Conservation (phyloP, 768 basidiomycete genomes). For the Chalciporus chontae region DNA sequence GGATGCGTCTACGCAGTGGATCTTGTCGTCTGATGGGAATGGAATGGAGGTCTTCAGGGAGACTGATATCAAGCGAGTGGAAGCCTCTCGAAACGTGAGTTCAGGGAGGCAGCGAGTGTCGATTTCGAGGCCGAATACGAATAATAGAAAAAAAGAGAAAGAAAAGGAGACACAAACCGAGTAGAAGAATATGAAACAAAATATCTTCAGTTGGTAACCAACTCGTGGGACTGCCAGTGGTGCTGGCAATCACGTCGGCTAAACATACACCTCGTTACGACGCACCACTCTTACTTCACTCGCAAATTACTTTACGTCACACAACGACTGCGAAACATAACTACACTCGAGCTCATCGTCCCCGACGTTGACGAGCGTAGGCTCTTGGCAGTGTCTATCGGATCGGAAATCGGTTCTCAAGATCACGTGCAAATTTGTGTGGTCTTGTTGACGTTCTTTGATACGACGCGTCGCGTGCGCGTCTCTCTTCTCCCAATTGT, state of each 20-base stretch:
- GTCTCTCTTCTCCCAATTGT: constrained; percentile 6
- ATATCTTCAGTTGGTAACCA: constrained; percentile 15
- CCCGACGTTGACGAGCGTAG: neutral
- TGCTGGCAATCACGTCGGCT: constrained; percentile 21
- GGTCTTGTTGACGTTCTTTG: constrained; percentile 15
- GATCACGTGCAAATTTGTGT: constrained; percentile 20
- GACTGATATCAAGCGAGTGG: constrained; percentile 27
- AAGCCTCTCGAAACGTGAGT: constrained; percentile 22
- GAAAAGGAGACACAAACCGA: constrained; percentile 2
- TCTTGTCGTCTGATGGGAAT: constrained; percentile 63
- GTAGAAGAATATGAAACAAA: neutral
- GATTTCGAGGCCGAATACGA: constrained; percentile 10
- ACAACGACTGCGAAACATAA: neutral
- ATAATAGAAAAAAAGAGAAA: neutral
- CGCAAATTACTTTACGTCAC: neutral
- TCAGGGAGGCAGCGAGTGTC: constrained; percentile 21
- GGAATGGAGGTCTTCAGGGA: neutral
- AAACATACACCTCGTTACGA: constrained; percentile 2
- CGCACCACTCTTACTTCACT: neutral
- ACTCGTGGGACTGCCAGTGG: constrained; percentile 15
- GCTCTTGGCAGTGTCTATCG: neutral
- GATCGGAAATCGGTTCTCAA: neutral
- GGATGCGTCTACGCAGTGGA: constrained; percentile 35
- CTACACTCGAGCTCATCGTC: neutral
- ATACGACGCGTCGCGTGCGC: constrained; percentile 29